Evolutionary conservation across 2,329 filamentous ascomycete species (phyloP).

Genomic region (Talaromyces amestolkiae): DNA sequence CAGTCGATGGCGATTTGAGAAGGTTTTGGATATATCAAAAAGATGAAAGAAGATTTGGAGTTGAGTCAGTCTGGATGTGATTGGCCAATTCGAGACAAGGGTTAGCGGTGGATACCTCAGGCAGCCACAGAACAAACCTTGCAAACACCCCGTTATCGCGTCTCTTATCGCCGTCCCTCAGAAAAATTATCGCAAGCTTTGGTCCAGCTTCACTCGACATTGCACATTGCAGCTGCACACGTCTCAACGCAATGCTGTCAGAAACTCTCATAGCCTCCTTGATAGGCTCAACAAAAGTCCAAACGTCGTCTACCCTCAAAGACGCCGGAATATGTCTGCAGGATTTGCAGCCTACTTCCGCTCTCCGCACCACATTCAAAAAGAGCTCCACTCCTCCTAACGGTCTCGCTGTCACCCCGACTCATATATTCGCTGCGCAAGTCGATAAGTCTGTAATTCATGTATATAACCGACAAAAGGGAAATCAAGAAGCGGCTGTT

Average conservation of each 20-base stretch:
- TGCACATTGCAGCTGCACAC: constrained; percentile 17
- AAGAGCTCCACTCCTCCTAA: constrained; percentile 81
- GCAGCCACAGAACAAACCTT: not conserved
- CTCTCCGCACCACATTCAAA: constrained; percentile 79
- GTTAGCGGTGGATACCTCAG: not conserved
- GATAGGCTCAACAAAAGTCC: constrained; percentile 40
- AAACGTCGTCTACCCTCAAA: constrained; percentile 55
- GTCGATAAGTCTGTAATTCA: constrained; percentile 88
- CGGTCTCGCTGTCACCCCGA: constrained; percentile 73
- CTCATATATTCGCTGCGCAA: constrained; percentile 89
- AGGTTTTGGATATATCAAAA: constrained; percentile 12
- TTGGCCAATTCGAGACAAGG: not conserved
- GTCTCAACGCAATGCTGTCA: constrained; percentile 43
- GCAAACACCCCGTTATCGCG: constrained; percentile 31
- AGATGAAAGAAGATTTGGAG: not conserved
- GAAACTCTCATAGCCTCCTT: constrained; percentile 50
- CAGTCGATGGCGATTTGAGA: not conserved
- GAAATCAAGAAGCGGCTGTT: constrained; percentile 83
- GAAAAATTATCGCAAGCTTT: constrained; percentile 17
- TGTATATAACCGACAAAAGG: constrained; percentile 80
- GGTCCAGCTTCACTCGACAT: not conserved
- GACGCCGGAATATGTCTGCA: constrained; percentile 87
- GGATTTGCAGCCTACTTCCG: constrained; percentile 72
- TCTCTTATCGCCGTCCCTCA: constrained; percentile 8
- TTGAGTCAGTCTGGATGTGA: not conserved